Conservation (phyloP, 163 green algal species). For the Chlamydomonas reinhardtii region DNA sequence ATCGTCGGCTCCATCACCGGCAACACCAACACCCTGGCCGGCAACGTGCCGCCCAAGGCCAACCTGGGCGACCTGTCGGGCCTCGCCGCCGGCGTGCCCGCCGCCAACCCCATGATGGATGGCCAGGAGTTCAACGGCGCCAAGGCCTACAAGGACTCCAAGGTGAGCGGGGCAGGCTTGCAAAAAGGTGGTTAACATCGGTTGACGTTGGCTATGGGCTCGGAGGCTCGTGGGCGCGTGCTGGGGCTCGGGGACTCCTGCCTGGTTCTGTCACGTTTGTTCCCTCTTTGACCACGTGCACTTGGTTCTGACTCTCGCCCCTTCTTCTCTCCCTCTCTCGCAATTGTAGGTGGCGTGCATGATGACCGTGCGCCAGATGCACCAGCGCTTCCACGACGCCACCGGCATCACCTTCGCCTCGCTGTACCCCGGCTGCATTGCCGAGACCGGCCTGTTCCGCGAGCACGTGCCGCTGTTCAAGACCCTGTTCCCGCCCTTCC, state of each 20-base stretch:
- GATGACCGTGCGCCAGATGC: slow-evolving; percentile 94
- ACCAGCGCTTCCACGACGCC: slow-evolving; percentile 83
- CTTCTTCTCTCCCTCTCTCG: too few species aligned
- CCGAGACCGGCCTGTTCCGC: slow-evolving; percentile 94
- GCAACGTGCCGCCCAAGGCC: slow-evolving; percentile 78
- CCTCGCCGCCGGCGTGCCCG: slow-evolving; percentile 64
- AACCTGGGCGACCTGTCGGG: slow-evolving; percentile 92
- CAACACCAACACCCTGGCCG: slow-evolving; percentile 96
- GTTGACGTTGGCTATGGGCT: too few species aligned
- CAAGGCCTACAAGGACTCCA: slow-evolving; percentile 99
- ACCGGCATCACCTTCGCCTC: slow-evolving; percentile 91
- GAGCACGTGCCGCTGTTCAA: slow-evolving; percentile 88
- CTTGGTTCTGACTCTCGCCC: too few species aligned
- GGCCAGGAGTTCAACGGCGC: slow-evolving; percentile 90
- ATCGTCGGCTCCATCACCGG: slow-evolving; percentile 83
- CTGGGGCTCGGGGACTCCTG: too few species aligned
- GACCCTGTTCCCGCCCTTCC: slow-evolving; percentile 94
- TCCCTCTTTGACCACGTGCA: too few species aligned
- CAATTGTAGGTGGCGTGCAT: slow-evolving; percentile 94
- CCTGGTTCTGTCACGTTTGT: too few species aligned
- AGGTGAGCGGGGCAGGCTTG: slow-evolving; percentile 78
- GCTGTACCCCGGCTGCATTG: slow-evolving; percentile 98
- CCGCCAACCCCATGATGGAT: slow-evolving; percentile 87
- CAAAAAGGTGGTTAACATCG: too few species aligned
- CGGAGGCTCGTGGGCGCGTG: too few species aligned